Conservation (phyloP, 129 eudicot species). For the Centella asiatica region DNA sequence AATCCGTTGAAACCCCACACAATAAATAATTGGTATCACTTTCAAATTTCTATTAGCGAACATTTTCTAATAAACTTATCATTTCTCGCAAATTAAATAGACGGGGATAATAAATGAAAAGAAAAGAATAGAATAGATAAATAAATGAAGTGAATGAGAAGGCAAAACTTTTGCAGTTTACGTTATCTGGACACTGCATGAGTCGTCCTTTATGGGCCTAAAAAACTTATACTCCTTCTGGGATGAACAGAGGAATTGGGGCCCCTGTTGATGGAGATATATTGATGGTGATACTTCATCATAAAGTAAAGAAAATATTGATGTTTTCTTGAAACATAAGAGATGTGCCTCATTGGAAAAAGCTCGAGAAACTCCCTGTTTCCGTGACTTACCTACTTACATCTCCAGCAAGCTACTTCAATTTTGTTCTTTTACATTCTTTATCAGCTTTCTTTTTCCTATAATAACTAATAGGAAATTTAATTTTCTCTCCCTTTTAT, state of each 20-base stretch:
- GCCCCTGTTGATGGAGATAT: slow-evolving; percentile 16
- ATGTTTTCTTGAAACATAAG: slow-evolving; percentile 17
- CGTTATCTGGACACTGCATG: slow-evolving; percentile 7
- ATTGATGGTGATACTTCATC: slow-evolving; percentile 29
- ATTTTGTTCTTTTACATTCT: background rate
- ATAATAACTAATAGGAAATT: too few relatives aligned
- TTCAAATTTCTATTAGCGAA: background rate
- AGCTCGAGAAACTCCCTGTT: background rate
- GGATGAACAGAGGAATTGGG: slow-evolving; percentile 19
- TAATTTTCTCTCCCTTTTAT: too few relatives aligned
- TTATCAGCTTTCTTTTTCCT: slow-evolving; percentile 2
- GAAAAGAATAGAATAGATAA: background rate
- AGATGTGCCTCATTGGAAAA: slow-evolving; percentile 17
- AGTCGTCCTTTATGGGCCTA: background rate
- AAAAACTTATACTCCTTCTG: slow-evolving; percentile 14
- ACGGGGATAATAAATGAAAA: background rate
- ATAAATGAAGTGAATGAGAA: slow-evolving; percentile 6
- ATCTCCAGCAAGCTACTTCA: slow-evolving; percentile 1
- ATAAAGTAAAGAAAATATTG: slow-evolving; percentile 7
- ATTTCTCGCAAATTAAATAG: background rate
- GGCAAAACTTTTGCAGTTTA: background rate
- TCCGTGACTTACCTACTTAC: slow-evolving; percentile 1
- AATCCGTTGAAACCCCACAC: too few relatives aligned
- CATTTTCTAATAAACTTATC: background rate
- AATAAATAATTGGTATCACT: too few relatives aligned